Base-by-base conservation (phyloP, 140 eudicot species). In the Cichorium intybus region DNA sequence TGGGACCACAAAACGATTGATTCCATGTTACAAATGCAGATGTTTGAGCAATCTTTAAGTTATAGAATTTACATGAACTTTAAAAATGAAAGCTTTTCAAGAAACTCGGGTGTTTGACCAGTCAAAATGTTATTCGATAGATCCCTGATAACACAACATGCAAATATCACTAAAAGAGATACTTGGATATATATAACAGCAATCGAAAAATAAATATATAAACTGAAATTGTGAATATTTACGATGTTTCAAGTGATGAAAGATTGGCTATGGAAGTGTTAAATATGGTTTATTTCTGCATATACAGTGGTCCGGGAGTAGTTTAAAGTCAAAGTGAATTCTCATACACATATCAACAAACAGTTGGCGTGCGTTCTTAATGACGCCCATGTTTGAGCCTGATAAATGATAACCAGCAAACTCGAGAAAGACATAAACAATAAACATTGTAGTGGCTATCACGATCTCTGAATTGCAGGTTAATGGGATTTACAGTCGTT, bases 101-200 rank as follows among this genome's bases (percentile, higher is more conserved):
- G 70, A 46, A 58, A 74, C 27, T 63, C 77, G 7, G 84, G 80
- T 74, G 74, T 57, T 22, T 60, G 24, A 70, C 84, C 84, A 5
- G 74, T 74, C 53, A 79, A 58, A 48, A 74, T 69, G 29, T 79
- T 79, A 59, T 79, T 54, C 27, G 84, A 79, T 45, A 79, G 63
- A 69, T 79, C 72, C 80, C 84, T 79, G 74, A 74, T 7, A 54
- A 34, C 43, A 50, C 45, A 56, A 23, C 54, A 22, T 24, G 37
- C 43, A 33, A 26, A 47, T 47, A 48, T 70, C 60, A 47, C 43
- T 58, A 58, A 51, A 22, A 24, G n/a, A n/a, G n/a, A n/a, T n/a
- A n/a, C n/a, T n/a, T n/a, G n/a, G n/a, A n/a, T n/a, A n/a, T n/a
- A n/a, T n/a, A n/a, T n/a, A n/a, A n/a, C n/a, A n/a, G n/a, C n/a